Evolutionary conservation across 2,329 filamentous ascomycete species (phyloP).

Genomic region (Ciborinia camelliae): DNA sequence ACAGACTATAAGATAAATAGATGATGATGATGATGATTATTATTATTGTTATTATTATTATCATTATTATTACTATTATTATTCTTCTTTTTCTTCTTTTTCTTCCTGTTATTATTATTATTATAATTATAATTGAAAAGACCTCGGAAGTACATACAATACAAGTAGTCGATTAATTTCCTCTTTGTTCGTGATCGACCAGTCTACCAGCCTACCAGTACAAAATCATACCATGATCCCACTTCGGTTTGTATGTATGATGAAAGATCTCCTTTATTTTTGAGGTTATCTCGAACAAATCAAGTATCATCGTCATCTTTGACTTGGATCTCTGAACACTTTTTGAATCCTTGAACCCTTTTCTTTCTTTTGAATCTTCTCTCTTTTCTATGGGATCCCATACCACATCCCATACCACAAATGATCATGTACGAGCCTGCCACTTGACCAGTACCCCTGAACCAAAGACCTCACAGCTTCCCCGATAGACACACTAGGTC

Average conservation of each 20-base stretch:
- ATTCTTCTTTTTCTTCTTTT: too few species aligned
- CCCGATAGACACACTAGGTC: too few species aligned
- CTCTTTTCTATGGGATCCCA: neutral
- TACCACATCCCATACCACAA: neutral
- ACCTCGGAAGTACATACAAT: too few species aligned
- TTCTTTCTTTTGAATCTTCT: neutral
- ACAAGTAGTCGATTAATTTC: neutral
- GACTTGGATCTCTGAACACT: neutral
- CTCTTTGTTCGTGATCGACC: neutral
- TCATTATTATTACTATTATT: too few species aligned
- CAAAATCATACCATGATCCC: neutral
- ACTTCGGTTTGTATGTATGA: conserved; percentile 4
- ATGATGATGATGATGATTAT: too few species aligned
- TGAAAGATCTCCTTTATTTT: neutral
- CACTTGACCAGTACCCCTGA: conserved; percentile 11
- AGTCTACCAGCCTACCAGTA: neutral
- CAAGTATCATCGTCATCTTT: conserved; percentile 2
- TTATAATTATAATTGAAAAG: too few species aligned
- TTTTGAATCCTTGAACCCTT: conserved; percentile 14
- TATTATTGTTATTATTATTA: too few species aligned
- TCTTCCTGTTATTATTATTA: too few species aligned
- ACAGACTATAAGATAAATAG: too few species aligned
- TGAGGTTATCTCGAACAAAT: conserved; percentile 3
- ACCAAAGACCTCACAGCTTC: conserved; percentile 1
- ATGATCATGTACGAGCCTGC: neutral